Base-by-base conservation (phyloP, 23 red algal genomes). In the Gracilaria gracilis region DNA sequence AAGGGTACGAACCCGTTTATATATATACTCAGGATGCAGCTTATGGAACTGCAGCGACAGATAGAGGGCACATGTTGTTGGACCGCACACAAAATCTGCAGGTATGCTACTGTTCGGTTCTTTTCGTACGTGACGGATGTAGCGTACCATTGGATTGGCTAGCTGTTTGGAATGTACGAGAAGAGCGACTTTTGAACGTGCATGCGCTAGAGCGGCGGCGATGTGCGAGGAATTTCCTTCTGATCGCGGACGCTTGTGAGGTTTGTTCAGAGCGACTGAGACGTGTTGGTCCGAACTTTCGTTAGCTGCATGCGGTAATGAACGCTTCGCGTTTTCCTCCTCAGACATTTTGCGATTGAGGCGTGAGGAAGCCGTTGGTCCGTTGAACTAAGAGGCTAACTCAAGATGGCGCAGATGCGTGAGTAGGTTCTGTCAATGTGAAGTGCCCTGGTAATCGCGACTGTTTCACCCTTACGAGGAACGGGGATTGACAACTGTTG, bases 21-120 rank as follows among this genome's bases (percentile, higher is more conserved):
- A 95, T 31, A 98, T 93, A 37, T 95, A 95, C 7, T 49, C 57
- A 21, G 81, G 81, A 38, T 88, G 49, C 9, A 95, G 55, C 16
- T 62, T 81, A 78, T 98, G 96, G 61, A 83, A 94, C 21, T 90
- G 90, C 57, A 98, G 57, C 6, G 93, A 94, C 23, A 98, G 86
- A 61, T 88, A 98, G 6, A 98, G 65, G 20, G 86, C 96, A 66
- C 93, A 88, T 21, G 96, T 93, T 13, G 94, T 90, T 24, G 79
- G 42, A 48, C 96, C 96, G 31, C 92, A 88, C 31, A 94, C 61
- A 33, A 88, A 94, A 57, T 94, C 92, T 0, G 92, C 82, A 0
- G 82, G 34, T 34, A 94, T 69, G 21, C 62, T 83, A 40, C 73
- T 71, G 44, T 47, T 53, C 11, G 55, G 28, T 79, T 92, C 84